Percentiles rank a stretch among this genome's conserved stretches.
phyloP scores from a whole-genome alignment of 1,284 basidiomycete species.

The Austroboletus olivaceoglutinosus region DNA sequence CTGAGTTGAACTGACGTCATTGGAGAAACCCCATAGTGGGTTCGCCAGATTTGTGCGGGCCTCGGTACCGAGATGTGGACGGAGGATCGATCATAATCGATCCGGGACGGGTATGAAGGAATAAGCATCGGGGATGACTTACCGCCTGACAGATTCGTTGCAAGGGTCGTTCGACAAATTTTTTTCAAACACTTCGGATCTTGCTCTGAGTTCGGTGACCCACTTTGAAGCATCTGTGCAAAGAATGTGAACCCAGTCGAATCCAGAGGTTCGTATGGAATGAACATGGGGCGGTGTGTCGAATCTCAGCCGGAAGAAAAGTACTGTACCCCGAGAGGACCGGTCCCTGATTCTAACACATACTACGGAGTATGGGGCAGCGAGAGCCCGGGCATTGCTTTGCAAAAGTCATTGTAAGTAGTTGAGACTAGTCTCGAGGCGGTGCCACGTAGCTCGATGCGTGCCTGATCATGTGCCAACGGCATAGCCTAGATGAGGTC shows the following conservation, averaged over 20 bases:
- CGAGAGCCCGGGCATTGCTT: background rate
- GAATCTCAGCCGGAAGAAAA: background rate
- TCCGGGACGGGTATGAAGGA: background rate
- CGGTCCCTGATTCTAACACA: too few relatives aligned
- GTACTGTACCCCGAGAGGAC: too few relatives aligned
- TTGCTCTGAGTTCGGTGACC: background rate
- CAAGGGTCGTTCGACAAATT: background rate
- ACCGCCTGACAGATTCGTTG: background rate
- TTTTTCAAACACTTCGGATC: background rate
- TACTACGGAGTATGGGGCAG: background rate
- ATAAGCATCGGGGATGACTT: background rate
- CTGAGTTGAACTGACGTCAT: background rate
- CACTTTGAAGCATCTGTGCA: background rate
- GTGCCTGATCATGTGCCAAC: background rate
- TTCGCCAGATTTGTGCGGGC: background rate
- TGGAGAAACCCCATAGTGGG: background rate
- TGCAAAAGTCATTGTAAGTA: background rate
- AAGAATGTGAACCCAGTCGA: background rate
- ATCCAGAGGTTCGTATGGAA: background rate
- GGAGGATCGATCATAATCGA: background rate
- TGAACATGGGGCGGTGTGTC: background rate
- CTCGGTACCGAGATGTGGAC: background rate
- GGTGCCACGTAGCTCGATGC: background rate
- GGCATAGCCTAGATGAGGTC: background rate
- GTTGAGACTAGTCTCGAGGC: background rate